Evolutionary conservation across 768 basidiomycete species (phyloP), one percentile per base, ranked within the genome.

Genomic region (Termitomyces sp.): DNA sequence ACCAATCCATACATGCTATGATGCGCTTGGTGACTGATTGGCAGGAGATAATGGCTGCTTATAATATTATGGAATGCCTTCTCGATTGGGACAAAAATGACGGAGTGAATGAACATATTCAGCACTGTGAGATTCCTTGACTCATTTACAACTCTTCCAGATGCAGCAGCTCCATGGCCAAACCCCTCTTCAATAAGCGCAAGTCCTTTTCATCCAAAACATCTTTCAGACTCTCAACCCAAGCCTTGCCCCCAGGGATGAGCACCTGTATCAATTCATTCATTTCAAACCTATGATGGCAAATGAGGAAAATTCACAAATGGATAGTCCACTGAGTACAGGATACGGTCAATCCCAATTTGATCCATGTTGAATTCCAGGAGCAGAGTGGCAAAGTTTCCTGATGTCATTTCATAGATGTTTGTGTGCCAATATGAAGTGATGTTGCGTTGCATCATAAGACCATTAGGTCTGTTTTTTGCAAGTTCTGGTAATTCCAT

Each of bases 251-350:
- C 40, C 63, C 65, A 6, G 59, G 38, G 16, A 66, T 65, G 13
- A 41, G 51, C 2, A 64, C 63, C 70, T 71, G 48, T 44, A 18
- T 26, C 22, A 53, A 32, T 11, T 2, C 32, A 6, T 32, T 35
- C 22, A 52, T 18, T 10, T 46, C n/a, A 14, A 22, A 14, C 20
- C 26, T 5, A n/a, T 8, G 20, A 5, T 20, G 32, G 1, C 32
- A 24, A 40, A 11, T n/a, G 26, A 30, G 14, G 9, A n/a, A 18
- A 14, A 58, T 70, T 56, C 45, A 75, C 71, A 56, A 67, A 73
- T 1, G 70, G 71, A 61, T 73, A 74, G 53, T 72, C 71, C 41
- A 76, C 70, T 7, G 76, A 78, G 59, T 72, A 76, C 69, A 78
- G 58, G 14, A 78, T 77, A 26, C 70, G 66, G 55, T 73, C 67